Evolutionary conservation across 495 filamentous ascomycete species (phyloP).

Genomic region (Aspergillus cristatus): DNA sequence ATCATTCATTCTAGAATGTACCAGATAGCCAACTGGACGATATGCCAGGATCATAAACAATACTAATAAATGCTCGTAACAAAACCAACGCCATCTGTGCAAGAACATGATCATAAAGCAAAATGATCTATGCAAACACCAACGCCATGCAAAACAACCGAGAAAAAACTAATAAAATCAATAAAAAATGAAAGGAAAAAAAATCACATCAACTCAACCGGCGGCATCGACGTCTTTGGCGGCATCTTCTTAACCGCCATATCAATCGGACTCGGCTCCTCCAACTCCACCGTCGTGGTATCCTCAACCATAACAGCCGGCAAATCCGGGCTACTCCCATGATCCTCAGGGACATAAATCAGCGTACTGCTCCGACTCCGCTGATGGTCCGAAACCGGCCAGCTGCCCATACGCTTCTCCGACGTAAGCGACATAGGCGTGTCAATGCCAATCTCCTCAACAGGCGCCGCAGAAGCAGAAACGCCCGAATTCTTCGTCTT

Average conservation of each 20-base stretch:
- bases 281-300: conserved; percentile 50
- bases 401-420: conserved; percentile 31
- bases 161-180: conserved; percentile 10
- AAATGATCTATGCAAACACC: conserved; percentile 6
- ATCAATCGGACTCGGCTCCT: conserved; percentile 35
- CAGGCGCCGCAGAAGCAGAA: conserved; percentile 17
- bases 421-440: conserved; percentile 29
- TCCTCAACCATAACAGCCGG: conserved; percentile 91
- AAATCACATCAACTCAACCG: conserved; percentile 77
- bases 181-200: conserved; percentile 4
- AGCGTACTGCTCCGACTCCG: conserved; percentile 56
- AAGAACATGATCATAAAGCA: not conserved
- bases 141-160: conserved; percentile 10
- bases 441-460: conserved; percentile 3
- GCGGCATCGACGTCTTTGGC: conserved; percentile 73
- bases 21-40: conserved; percentile 1
- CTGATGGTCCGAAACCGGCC: conserved; percentile 26
- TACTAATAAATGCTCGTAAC: too few species aligned
- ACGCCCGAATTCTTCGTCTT: conserved; percentile 30
- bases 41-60: too few species aligned
- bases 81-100: conserved; percentile 1
- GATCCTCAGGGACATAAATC: conserved; percentile 67
- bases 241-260: conserved; percentile 45
- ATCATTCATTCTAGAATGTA: not conserved
- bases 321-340: conserved; percentile 65